Base-by-base conservation (phyloP, 441 rosid species). In the Gossypium trilobum region DNA sequence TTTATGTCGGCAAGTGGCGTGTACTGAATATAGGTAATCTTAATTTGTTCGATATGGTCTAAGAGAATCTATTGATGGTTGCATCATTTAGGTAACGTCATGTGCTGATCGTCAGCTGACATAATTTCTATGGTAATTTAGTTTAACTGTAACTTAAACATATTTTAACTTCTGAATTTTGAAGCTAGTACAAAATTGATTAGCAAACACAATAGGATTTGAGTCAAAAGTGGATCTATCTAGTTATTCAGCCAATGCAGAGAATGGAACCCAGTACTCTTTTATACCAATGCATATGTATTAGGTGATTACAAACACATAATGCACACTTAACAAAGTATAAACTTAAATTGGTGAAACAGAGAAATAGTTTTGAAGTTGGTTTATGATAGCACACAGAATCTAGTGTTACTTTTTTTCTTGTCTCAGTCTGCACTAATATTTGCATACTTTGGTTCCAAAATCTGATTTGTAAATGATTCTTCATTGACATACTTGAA, bases 191-290 rank as follows among this genome's bases (percentile, higher is more conserved):
- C 56, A 23, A 66, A 46, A 46, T 9, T 64, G 6, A 66, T 48
- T 22, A 2, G 39, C 50, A 46, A 66, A 66, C 39, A 23, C 56
- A 23, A 46, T 33, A 22, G 55, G 17, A 64, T 42, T 42, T 64
- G 69, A 64, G 69, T 42, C 54, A 42, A 60, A 61, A n/a, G 33
- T 20, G 56, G 20, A 46, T 46, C 20, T n/a, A 20, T 6, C 11
- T 66, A 46, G 36, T 66, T 66, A 23, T 66, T 22, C 29, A 27
- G 22, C 70, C 70, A 46, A 46, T 23, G 20, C 70, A 23, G 56
- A 46, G 57, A 19, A n/a, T 46, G 19, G 70, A 46, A 9, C 51
- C 44, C 25, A 9, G 44, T 68, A 27, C 14, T 67, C 42, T 67
- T 50, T 27, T 51, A 20, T 51, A 29, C 31, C 10, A 16, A 68